These are phyloP conservation scores for Roridomyces roridus DNA, from an alignment of 768 basidiomycete species.

Conservation along the genomic window DNA sequence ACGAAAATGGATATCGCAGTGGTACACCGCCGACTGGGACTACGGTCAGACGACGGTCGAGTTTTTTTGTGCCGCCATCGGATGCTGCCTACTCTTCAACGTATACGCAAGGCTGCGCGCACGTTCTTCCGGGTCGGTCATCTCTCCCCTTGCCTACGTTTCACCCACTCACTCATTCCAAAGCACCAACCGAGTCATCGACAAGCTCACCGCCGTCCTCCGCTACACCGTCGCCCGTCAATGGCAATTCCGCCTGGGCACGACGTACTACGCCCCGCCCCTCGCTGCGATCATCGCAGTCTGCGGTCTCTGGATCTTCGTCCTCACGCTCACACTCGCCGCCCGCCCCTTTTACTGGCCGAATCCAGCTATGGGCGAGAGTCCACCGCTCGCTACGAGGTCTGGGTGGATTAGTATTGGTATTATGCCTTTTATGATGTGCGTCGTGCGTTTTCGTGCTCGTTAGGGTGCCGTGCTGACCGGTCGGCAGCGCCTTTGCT, in stretches of 20 bases:
- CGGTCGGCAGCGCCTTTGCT: constrained; percentile 40
- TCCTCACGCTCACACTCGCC: constrained; percentile 31
- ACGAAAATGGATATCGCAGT: no score
- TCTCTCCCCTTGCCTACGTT: no score
- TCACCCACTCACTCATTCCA: no score
- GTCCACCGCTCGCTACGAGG: constrained; percentile 36
- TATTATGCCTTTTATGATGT: constrained; percentile 44
- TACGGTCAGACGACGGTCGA: constrained; percentile 35
- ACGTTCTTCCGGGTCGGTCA: constrained; percentile 2
- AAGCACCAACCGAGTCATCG: no score
- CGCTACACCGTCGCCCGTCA: constrained; percentile 32
- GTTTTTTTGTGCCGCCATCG: constrained; percentile 36
- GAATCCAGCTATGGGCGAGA: constrained; percentile 35
- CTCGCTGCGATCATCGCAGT: constrained; percentile 32
- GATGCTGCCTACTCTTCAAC: constrained; percentile 19
- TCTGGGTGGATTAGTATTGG: constrained; percentile 42
- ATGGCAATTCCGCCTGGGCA: constrained; percentile 22
- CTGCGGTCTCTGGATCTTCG: constrained; percentile 29
- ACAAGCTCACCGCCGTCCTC: constrained; percentile 25
- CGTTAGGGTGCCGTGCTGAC: no score
- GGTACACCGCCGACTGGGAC: constrained; percentile 34
- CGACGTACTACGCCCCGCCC: constrained; percentile 36
- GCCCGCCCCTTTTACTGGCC: constrained; percentile 38
- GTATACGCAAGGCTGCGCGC: constrained; percentile 11
- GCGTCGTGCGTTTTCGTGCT: no score